Base-by-base conservation (phyloP, 768 basidiomycete genomes). In the Lepiota brunneoincarnata region DNA sequence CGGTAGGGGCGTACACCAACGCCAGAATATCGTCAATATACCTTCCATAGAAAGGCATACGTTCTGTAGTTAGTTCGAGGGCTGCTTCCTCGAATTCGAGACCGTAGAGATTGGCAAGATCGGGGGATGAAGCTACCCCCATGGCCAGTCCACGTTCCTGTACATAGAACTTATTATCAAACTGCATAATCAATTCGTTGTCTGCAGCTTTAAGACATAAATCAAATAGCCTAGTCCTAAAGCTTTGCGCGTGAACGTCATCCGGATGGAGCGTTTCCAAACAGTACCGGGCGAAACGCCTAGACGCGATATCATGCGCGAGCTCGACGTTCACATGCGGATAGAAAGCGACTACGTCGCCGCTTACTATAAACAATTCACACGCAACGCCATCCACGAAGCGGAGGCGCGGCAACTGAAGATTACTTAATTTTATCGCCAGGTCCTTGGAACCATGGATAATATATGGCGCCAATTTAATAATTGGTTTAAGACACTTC, bases 1-100 rank as follows among this genome's bases (percentile, higher is more conserved):
- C 60, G 15, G 63, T 56, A 7, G 49, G 36, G 4, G 61, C 61
- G 28, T 63, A 64, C 6, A 64, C 59, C 17, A 67, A 31, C 0
- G 60, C 60, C 1, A 69, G 42, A 28, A 60, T 61, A 47, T 72
- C 69, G 51, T 72, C 69, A 57, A 72, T 72, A 49, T 68, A 72
- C 0, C 69, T 39, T 2, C 67, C 65, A 49, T 70, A 72, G 39
- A 65, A 70, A 1, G 54, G 26, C 9, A 69, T 35, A 10, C 51
- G 11, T 6, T 50, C 54, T 36, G 58, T 51, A 12, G 20, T 36
- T 3, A n/a, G n/a, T 41, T 26, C 39, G 26, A 40, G 26, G 20
- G 21, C 17, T 14, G 28, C 1, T 15, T 51, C 10, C 47, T 69
- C 69, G 26, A 61, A 66, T 4, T 52, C 58, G n/a, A 31, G 56